These are phyloP conservation scores for Clavariopsis aquatica DNA, from an alignment of 495 filamentous ascomycete genomes.

Conservation along the genomic window DNA sequence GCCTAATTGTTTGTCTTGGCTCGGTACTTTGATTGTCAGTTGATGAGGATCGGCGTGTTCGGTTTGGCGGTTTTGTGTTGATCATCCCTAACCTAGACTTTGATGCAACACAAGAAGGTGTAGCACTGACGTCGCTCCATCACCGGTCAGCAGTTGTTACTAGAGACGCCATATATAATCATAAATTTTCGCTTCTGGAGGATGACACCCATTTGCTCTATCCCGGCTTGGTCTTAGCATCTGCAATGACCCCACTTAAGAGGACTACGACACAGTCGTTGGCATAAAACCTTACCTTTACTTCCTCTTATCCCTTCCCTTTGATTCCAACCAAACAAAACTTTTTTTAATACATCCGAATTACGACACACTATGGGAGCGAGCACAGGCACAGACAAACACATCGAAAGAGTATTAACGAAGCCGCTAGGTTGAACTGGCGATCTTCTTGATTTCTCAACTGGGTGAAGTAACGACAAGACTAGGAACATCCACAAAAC, in stretches of 20 bases:
- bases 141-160: no score
- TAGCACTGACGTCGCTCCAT: no score
- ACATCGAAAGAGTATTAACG: not conserved
- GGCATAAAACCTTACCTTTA: conserved; percentile 13
- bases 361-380: not conserved
- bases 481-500: not conserved
- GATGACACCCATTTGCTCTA: not conserved
- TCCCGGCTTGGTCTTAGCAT: not conserved
- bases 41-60: not conserved
- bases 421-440: not conserved
- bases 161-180: no score
- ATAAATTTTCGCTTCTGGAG: no score
- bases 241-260: not conserved
- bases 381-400: not conserved
- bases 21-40: not conserved
- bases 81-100: not conserved
- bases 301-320: not conserved
- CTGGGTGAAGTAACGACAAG: not conserved
- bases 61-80: not conserved
- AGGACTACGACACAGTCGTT: not conserved
- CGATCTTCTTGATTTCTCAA: not conserved
- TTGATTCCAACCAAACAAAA: not conserved
- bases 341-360: no score
- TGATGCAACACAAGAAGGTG: no score
- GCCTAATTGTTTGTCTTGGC: not conserved